Conservation (phyloP, 495 filamentous ascomycete species). For the Neurospora sp. region DNA sequence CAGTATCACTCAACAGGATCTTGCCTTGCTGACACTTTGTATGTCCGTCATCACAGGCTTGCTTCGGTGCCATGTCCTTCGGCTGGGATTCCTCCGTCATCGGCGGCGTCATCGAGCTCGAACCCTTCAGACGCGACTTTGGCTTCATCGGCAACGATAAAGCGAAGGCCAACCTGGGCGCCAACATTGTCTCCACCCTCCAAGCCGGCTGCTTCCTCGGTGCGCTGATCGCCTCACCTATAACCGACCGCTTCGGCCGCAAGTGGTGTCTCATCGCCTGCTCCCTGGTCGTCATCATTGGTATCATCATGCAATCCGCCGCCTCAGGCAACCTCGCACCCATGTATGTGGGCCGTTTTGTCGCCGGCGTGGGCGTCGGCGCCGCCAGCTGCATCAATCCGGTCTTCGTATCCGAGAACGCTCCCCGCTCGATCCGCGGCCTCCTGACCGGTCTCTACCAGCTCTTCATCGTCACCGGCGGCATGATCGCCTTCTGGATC, state of each 20-base stretch:
- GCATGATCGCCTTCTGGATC: conserved; percentile 48
- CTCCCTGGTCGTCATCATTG: conserved; percentile 43
- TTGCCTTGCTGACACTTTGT: conserved; percentile 4
- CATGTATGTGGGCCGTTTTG: conserved; percentile 52
- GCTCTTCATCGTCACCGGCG: conserved; percentile 50
- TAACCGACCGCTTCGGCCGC: conserved; percentile 36
- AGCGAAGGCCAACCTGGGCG: conserved; percentile 26
- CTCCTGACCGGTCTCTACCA: conserved; percentile 49
- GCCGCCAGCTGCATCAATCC: conserved; percentile 49
- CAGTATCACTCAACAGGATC: not conserved
- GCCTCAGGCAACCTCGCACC: conserved; percentile 40
- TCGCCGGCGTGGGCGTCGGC: conserved; percentile 53
- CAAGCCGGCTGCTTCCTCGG: conserved; percentile 46
- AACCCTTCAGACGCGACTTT: conserved; percentile 36
- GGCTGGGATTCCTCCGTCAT: conserved; percentile 58
- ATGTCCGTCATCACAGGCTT: conserved; percentile 33
- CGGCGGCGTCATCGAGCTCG: conserved; percentile 50
- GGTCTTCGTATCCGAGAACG: conserved; percentile 48
- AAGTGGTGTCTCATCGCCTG: conserved; percentile 48
- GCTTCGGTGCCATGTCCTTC: conserved; percentile 70
- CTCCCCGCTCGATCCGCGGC: conserved; percentile 42
- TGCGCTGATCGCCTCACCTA: conserved; percentile 23
- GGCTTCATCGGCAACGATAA: conserved; percentile 15
- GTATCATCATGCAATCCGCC: conserved; percentile 46
- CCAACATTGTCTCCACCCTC: conserved; percentile 45